Conservation (phyloP, 768 basidiomycete genomes). For the Cystobasidium ongulense region DNA sequence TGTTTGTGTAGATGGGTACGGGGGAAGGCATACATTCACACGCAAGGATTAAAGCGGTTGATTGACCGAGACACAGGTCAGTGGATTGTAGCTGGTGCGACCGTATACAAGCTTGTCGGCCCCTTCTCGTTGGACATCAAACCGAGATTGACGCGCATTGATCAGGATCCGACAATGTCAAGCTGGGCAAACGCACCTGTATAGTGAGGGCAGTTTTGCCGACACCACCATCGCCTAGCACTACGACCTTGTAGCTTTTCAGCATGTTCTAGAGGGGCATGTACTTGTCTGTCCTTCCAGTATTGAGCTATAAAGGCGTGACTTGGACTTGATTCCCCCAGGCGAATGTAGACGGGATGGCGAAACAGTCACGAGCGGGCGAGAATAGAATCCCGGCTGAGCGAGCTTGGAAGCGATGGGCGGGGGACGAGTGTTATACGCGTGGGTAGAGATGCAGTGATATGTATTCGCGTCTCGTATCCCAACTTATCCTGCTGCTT, state of each 20-base stretch:
- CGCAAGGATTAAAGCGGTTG: background rate
- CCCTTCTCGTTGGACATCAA: background rate
- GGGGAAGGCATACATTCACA: background rate
- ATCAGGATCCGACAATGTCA: background rate
- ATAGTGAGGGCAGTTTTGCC: conserved; percentile 50
- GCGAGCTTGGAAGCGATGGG: too few relatives aligned
- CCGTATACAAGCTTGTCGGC: background rate
- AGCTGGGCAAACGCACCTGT: conserved; percentile 40
- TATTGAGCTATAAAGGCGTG: background rate
- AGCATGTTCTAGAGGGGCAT: background rate
- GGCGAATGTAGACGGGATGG: too few relatives aligned
- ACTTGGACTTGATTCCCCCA: background rate
- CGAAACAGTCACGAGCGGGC: too few relatives aligned
- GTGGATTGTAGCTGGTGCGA: background rate
- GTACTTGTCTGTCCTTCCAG: background rate
- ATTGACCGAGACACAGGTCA: background rate
- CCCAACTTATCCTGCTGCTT: too few relatives aligned
- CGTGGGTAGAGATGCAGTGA: too few relatives aligned
- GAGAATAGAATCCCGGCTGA: too few relatives aligned
- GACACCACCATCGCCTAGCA: conserved; percentile 48
- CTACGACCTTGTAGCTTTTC: conserved; percentile 21
- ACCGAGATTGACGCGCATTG: background rate
- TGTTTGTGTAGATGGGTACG: background rate
- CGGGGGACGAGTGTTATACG: too few relatives aligned
- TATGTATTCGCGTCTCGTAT: too few relatives aligned